Conservation (phyloP, 208 protist species). For the Trypanosoma platydactyli region DNA sequence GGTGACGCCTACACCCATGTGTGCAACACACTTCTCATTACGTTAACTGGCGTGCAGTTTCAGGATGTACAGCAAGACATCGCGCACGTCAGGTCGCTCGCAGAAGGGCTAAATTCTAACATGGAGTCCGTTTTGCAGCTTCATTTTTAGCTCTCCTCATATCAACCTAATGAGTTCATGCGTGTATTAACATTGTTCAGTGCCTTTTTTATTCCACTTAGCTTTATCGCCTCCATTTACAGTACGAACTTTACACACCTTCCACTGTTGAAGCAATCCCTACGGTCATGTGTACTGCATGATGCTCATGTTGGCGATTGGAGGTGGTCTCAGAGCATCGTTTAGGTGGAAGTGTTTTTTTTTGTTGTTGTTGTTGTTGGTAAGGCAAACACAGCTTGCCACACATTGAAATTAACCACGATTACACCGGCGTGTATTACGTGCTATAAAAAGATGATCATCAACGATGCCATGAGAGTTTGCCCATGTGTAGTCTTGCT, state of each 20-base stretch:
- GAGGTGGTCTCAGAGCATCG: constrained; percentile 53
- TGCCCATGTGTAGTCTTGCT: too few relatives aligned
- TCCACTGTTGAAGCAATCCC: constrained; percentile 41
- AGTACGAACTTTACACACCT: constrained; percentile 88
- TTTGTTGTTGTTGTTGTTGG: constrained; percentile 14
- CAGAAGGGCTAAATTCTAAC: constrained; percentile 75
- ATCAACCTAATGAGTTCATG: constrained; percentile 88
- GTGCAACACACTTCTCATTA: constrained; percentile 41
- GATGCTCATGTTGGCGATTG: constrained; percentile 54
- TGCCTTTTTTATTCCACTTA: constrained; percentile 85
- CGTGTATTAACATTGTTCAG: constrained; percentile 83
- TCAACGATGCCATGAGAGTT: too few relatives aligned
- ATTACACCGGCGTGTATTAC: too few relatives aligned
- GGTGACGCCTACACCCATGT: constrained; percentile 72
- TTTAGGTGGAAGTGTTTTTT: constrained; percentile 68
- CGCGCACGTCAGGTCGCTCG: constrained; percentile 61
- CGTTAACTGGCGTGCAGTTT: constrained; percentile 52
- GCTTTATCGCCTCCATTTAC: constrained; percentile 80
- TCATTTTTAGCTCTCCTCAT: constrained; percentile 80
- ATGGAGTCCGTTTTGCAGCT: constrained; percentile 73
- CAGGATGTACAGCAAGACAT: constrained; percentile 75
- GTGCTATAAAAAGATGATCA: too few relatives aligned
- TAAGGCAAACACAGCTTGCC: neutral
- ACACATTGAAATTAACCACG: too few relatives aligned
- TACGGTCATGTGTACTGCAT: constrained; percentile 63